These are phyloP conservation scores for Jimgerdemannia lactiflua DNA, from an alignment of 192 early-diverging fungal genomes.

Conservation along the genomic window DNA sequence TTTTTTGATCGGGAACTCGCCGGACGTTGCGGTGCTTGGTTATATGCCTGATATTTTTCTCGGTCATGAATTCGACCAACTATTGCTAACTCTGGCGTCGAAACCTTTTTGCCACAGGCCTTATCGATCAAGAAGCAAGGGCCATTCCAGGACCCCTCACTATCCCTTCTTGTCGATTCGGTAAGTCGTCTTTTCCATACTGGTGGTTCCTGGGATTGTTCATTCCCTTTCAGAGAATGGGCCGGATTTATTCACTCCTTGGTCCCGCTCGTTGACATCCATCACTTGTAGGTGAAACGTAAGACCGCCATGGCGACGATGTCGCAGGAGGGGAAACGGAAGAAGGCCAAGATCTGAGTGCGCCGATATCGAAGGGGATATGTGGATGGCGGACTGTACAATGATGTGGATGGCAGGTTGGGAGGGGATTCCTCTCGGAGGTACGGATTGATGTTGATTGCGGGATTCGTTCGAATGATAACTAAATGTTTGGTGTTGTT, in stretches of 20 bases:
- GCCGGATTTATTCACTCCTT: background rate
- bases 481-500: background rate
- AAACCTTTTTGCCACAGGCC: background rate
- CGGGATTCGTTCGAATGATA: too few species aligned
- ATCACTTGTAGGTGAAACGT: slow-evolving; percentile 45
- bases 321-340: slow-evolving; percentile 34
- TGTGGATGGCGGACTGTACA: too few species aligned
- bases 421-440: too few species aligned
- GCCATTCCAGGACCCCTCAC: slow-evolving; percentile 24
- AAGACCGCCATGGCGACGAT: slow-evolving; percentile 52
- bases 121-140: slow-evolving; percentile 17
- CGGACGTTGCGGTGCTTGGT: slow-evolving; percentile 6
- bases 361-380: background rate
- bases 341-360: slow-evolving; percentile 8
- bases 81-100: background rate
- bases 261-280: background rate
- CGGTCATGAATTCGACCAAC: slow-evolving; percentile 7
- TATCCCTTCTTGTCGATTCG: slow-evolving; percentile 53
- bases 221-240: background rate
- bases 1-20: slow-evolving; percentile 12
- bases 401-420: too few species aligned
- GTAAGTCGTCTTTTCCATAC: slow-evolving; percentile 18
- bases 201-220: background rate
- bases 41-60: slow-evolving; percentile 13
- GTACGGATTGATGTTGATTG: too few species aligned